Percentiles rank a stretch among this genome's conserved stretches.
Conservation (phyloP, 1,284 basidiomycete genomes). For the Meira miltonrushii region DNA sequence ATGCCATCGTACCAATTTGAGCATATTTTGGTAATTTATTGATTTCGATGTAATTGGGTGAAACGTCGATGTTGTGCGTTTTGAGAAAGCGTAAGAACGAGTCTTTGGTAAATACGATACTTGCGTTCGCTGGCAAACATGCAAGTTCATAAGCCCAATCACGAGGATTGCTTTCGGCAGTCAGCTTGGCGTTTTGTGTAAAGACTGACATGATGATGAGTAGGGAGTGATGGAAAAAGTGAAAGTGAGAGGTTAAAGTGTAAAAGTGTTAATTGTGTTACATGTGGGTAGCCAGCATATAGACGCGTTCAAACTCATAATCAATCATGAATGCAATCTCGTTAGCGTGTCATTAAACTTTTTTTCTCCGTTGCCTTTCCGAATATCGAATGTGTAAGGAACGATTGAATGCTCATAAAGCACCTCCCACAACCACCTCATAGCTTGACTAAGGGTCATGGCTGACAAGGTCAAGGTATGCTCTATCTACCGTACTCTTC, state of each 20-base stretch:
- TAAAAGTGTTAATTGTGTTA: no score
- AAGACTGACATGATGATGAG: slow-evolving; percentile 26
- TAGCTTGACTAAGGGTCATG: background rate
- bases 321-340: no score
- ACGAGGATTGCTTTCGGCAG: slow-evolving; percentile 34
- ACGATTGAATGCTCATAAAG: background rate
- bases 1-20: background rate
- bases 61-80: slow-evolving; percentile 38
- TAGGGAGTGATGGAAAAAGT: background rate
- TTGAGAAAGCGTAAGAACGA: slow-evolving; percentile 40
- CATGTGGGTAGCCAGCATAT: no score
- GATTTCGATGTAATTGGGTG: slow-evolving; percentile 40
- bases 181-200: slow-evolving; percentile 28
- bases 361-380: background rate
- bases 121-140: slow-evolving; percentile 24
- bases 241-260: no score
- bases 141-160: slow-evolving; percentile 45
- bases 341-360: background rate
- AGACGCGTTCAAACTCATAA: no score
- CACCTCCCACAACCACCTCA: background rate
- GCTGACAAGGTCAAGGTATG: background rate
- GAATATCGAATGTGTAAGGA: background rate
- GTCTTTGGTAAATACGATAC: slow-evolving; percentile 43
- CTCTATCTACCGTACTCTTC: background rate
- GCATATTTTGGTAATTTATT: slow-evolving; percentile 33